Evolutionary conservation across 257 asterid species (phyloP).

Genomic region (Phtheirospermum japonicum): DNA sequence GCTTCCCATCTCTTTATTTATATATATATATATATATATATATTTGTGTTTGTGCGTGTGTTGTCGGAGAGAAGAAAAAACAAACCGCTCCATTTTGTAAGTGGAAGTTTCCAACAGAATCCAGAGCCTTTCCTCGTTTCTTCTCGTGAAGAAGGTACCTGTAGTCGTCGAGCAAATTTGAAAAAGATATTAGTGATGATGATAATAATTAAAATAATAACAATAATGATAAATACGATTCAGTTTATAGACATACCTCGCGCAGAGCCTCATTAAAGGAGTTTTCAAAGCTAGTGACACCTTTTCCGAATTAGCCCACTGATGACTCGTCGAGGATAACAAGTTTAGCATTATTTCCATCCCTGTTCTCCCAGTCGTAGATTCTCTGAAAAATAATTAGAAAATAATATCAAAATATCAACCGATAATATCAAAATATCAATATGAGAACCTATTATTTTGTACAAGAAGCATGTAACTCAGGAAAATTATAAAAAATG

Average conservation of each 20-base stretch:
- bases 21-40: too few relatives aligned
- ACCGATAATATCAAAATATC: not conserved
- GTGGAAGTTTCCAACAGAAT: slow-evolving; percentile 95
- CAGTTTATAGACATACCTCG: slow-evolving; percentile 46
- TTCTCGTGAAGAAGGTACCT: slow-evolving; percentile 92
- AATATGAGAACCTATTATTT: not conserved
- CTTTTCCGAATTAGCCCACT: slow-evolving; percentile 64
- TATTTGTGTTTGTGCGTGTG: too few relatives aligned
- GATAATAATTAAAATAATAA: not conserved
- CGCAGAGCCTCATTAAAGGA: slow-evolving; percentile 85
- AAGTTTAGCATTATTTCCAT: slow-evolving; percentile 62
- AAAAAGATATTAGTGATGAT: not conserved
- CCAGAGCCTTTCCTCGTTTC: slow-evolving; percentile 91
- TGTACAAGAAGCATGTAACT: not conserved
- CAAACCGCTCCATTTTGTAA: slow-evolving; percentile 97
- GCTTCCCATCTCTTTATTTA: not conserved
- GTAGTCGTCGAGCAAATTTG: slow-evolving; percentile 22
- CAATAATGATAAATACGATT: too few relatives aligned
- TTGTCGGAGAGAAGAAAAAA: slow-evolving; percentile 4
- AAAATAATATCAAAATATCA: slow-evolving; percentile 17
- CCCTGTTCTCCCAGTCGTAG: slow-evolving; percentile 49
- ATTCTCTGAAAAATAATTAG: slow-evolving; percentile 47
- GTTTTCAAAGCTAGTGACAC: slow-evolving; percentile 45
- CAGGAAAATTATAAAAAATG: not conserved
- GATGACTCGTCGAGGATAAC: slow-evolving; percentile 46